Percentiles rank a stretch among this genome's conserved stretches.
These are phyloP conservation scores for Stagonosporopsis rhizophila DNA, from an alignment of 2,329 filamentous ascomycete genomes.

Conservation along the genomic window DNA sequence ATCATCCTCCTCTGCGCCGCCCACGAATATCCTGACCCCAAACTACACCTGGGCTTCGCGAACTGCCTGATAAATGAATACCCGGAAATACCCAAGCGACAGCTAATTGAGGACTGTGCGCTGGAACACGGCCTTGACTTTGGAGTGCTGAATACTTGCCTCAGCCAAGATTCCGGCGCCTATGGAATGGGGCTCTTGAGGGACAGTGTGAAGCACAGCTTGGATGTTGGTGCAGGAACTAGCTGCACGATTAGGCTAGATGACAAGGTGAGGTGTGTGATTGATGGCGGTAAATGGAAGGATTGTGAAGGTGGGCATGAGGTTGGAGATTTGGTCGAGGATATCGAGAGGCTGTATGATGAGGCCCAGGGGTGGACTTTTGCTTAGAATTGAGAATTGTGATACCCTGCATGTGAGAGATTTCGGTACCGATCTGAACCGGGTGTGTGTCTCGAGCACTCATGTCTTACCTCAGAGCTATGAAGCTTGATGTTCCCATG, in stretches of 20 bases:
- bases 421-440: accelerated
- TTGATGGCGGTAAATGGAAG: conserved; percentile 79
- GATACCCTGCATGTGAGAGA: not conserved
- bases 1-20: conserved; percentile 93
- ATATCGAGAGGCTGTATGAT: conserved; percentile 74
- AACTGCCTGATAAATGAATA: conserved; percentile 87
- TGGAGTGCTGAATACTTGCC: conserved; percentile 79
- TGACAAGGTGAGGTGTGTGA: conserved; percentile 81
- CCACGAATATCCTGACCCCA: conserved; percentile 81
- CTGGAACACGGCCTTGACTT: conserved; percentile 91
- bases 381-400: not conserved
- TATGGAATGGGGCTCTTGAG: conserved; percentile 72
- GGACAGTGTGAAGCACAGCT: conserved; percentile 70
- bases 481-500: no score
- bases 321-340: conserved; percentile 75
- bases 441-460: not conserved
- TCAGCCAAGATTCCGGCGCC: conserved; percentile 76
- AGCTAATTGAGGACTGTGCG: conserved; percentile 85
- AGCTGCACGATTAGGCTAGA: conserved; percentile 69
- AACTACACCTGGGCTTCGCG: conserved; percentile 88
- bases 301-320: conserved; percentile 74
- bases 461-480: no score
- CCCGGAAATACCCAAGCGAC: conserved; percentile 74
- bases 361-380: conserved; percentile 38
- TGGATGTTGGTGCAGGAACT: conserved; percentile 54